A percentile compares a stretch with the other conserved stretches of the same genome.
Conservation (phyloP, 345 rosid species). For the Fremontodendron californicum region DNA sequence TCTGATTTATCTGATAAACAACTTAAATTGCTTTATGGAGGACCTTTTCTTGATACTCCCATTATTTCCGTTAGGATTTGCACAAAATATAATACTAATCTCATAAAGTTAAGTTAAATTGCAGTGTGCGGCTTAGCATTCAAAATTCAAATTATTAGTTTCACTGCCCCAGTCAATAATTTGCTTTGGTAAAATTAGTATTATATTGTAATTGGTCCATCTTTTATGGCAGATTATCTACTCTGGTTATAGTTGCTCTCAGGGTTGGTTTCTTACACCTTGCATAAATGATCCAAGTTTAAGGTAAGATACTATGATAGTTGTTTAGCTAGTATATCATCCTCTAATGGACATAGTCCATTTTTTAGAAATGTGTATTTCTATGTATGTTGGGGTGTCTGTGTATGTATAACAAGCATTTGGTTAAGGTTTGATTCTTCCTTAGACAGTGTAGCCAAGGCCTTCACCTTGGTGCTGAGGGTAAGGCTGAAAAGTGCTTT, state of each 20-base stretch:
- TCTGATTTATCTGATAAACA: background rate
- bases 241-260: slow-evolving; percentile 86
- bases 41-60: background rate
- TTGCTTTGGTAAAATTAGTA: slow-evolving; percentile 10
- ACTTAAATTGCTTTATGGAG: background rate
- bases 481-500: background rate
- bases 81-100: background rate
- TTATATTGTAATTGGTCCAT: slow-evolving; percentile 5
- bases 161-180: background rate
- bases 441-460: background rate
- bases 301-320: slow-evolving; percentile 47
- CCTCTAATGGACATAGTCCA: background rate
- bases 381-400: background rate
- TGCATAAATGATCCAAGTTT: slow-evolving; percentile 78
- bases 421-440: background rate
- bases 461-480: background rate
- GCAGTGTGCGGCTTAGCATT: background rate
- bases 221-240: slow-evolving; percentile 68
- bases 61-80: background rate
- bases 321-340: background rate
- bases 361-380: background rate
- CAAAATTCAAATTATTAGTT: background rate
- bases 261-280: slow-evolving; percentile 97
- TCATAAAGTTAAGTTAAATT: background rate
- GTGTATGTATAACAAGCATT: background rate